phyloP scores from a whole-genome alignment of 306 rosid species.

The Mucuna pruriens region DNA sequence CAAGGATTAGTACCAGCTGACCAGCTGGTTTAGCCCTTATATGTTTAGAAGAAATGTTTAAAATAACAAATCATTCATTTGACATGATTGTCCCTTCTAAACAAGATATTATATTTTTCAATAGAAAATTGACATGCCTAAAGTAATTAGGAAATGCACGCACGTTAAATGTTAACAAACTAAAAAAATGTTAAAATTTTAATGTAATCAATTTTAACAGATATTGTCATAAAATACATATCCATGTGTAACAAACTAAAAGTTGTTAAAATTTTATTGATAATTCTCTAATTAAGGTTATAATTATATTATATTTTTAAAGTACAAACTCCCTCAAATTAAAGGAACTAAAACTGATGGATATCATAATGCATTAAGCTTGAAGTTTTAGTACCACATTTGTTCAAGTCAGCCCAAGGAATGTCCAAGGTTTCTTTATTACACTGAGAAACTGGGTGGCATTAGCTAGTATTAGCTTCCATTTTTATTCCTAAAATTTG shows the following conservation, averaged over 20 bases:
- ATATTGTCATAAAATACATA: background rate
- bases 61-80: background rate
- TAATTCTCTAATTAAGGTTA: background rate
- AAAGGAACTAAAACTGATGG: background rate
- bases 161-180: background rate
- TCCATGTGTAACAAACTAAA: background rate
- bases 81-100: background rate
- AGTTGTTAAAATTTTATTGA: background rate
- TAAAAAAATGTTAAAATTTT: background rate
- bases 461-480: background rate
- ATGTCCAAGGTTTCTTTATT: background rate
- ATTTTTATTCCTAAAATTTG: background rate
- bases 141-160: background rate
- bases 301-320: background rate
- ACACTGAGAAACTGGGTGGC: background rate
- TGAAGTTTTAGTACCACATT: background rate
- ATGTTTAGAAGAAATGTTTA: background rate
- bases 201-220: background rate
- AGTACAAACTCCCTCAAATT: background rate
- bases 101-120: background rate
- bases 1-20: background rate
- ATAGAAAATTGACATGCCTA: background rate
- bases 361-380: background rate
- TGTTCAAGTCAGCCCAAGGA: background rate
- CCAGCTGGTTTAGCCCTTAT: background rate